Percentiles rank a stretch among this genome's conserved stretches.
Conservation (phyloP, 176 grass and related monocot species). For the Thalia dealbata region DNA sequence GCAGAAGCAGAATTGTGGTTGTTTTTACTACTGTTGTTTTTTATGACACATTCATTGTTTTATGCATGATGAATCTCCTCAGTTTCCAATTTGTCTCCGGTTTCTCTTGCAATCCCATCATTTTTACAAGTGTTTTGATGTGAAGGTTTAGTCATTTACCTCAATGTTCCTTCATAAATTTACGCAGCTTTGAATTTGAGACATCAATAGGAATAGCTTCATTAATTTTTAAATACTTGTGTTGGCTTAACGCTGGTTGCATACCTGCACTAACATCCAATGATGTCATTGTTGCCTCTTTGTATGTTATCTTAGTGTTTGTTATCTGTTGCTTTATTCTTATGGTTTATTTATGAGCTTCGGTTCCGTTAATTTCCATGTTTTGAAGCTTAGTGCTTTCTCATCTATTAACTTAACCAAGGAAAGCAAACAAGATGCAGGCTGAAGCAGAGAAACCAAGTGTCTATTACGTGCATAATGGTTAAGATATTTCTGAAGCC, state of each 20-base stretch:
- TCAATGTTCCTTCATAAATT: background rate
- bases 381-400: background rate
- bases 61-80: background rate
- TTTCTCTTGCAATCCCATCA: background rate
- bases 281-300: too few species aligned
- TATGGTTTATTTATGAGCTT: background rate
- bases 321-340: background rate
- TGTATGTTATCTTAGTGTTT: too few species aligned
- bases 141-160: background rate
- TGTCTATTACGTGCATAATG: too few species aligned
- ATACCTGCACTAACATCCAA: too few species aligned
- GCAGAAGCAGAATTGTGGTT: background rate
- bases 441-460: background rate
- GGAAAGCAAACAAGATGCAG: background rate
- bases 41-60: background rate
- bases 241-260: too few species aligned
- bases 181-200: background rate
- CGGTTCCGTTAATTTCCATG: background rate
- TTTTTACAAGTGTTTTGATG: background rate
- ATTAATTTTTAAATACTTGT: too few species aligned
- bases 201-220: background rate
- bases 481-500: too few species aligned
- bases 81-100: background rate
- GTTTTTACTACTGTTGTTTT: background rate
- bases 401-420: background rate